Evolutionary conservation across 129 eudicot species (phyloP).

Genomic region (Silybum marianum): DNA sequence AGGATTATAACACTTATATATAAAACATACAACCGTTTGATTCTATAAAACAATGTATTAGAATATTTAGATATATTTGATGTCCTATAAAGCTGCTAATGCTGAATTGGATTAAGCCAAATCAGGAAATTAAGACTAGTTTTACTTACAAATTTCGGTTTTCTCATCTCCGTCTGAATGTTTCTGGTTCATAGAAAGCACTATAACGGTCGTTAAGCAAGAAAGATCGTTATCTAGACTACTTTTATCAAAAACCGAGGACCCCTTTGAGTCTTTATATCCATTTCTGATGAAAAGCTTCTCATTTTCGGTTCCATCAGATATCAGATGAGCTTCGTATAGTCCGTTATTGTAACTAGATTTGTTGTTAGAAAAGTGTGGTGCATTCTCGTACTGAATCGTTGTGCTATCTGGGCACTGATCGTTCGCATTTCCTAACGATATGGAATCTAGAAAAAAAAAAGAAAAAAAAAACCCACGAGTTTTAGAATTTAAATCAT

Average conservation of each 20-base stretch:
- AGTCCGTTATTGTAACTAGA: constrained; percentile 9
- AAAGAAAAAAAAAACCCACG: background rate
- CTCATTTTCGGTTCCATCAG: constrained; percentile 22
- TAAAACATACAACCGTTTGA: too few relatives aligned
- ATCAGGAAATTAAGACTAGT: background rate
- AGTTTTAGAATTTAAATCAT: background rate
- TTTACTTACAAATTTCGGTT: constrained; percentile 43
- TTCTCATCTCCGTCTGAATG: constrained; percentile 31
- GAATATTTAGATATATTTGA: background rate
- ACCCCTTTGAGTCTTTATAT: constrained; percentile 34
- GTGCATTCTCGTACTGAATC: constrained; percentile 21
- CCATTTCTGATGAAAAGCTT: constrained; percentile 32
- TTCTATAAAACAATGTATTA: background rate
- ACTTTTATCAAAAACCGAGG: constrained; percentile 16
- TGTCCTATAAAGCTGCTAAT: background rate
- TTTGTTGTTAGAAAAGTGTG: constrained; percentile 17
- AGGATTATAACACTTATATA: too few relatives aligned
- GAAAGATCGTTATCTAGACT: constrained; percentile 8
- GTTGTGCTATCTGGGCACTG: background rate
- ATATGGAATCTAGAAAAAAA: constrained; percentile 34
- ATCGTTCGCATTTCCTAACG: constrained; percentile 27
- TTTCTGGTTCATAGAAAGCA: constrained; percentile 30
- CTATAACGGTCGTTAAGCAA: constrained; percentile 30
- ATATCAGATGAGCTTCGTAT: background rate
- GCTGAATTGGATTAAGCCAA: background rate